phyloP scores from a whole-genome alignment of 2,329 filamentous ascomycete species.

The Ilyonectria mors-panacis region DNA sequence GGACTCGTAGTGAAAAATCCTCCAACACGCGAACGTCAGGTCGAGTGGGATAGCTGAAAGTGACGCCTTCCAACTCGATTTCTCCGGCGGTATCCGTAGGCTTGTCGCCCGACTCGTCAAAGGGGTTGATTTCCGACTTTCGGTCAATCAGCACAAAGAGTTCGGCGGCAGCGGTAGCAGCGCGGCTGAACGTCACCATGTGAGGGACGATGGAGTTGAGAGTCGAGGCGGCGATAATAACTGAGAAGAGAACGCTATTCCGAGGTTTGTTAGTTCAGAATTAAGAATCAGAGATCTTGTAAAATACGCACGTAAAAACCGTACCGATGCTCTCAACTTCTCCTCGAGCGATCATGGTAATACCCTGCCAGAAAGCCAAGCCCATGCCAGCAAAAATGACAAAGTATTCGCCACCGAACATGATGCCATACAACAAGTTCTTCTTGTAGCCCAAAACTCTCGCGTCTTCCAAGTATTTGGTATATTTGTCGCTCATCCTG shows the following conservation, averaged over 20 bases:
- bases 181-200: slow-evolving; percentile 54
- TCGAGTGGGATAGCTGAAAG: slow-evolving; percentile 61
- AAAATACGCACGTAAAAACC: slow-evolving; percentile 54
- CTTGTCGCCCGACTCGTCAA: slow-evolving; percentile 49
- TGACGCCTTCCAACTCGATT: slow-evolving; percentile 58
- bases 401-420: slow-evolving; percentile 57
- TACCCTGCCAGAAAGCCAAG: slow-evolving; percentile 62
- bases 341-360: slow-evolving; percentile 55
- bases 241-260: slow-evolving; percentile 54
- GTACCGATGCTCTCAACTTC: slow-evolving; percentile 55
- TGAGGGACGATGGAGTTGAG: slow-evolving; percentile 55
- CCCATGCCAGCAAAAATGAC: slow-evolving; percentile 59
- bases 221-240: slow-evolving; percentile 55
- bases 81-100: slow-evolving; percentile 49
- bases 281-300: neutral
- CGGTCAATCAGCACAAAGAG: slow-evolving; percentile 57
- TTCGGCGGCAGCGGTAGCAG: slow-evolving; percentile 52
- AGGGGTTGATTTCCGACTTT: slow-evolving; percentile 54
- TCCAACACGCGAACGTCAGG: slow-evolving; percentile 59
- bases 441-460: slow-evolving; percentile 55
- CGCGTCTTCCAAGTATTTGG: slow-evolving; percentile 54
- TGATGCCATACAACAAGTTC: slow-evolving; percentile 53
- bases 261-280: neutral
- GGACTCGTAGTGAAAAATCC: slow-evolving; percentile 58
- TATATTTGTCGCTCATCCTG: slow-evolving; percentile 57